phyloP scores from a whole-genome alignment of 164 flowering plant species.

The Nymphaea thermarum region DNA sequence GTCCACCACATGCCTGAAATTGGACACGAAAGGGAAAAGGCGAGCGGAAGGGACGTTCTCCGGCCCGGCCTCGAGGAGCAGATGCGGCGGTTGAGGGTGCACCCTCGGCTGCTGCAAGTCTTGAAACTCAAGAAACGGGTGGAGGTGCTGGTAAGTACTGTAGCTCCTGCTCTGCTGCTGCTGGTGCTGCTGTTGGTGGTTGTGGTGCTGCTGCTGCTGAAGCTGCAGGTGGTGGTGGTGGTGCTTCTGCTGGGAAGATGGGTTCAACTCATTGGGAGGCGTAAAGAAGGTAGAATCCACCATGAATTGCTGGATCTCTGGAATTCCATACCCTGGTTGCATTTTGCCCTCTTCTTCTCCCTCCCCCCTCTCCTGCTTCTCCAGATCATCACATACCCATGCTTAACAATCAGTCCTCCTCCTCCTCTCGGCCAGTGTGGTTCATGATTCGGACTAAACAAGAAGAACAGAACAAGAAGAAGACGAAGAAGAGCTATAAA shows the following conservation, averaged over 20 bases:
- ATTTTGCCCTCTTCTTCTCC: conserved; percentile 2
- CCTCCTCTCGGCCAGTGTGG: no score
- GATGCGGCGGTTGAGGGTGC: conserved; percentile 8
- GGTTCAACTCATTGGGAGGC: conserved; percentile 3
- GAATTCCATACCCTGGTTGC: conserved; percentile 17
- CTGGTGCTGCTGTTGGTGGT: conserved; percentile 5
- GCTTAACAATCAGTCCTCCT: no score
- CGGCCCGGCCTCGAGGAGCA: neutral
- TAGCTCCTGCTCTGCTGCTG: conserved; percentile 13
- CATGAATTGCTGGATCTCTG: conserved; percentile 16
- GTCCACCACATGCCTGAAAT: conserved; percentile 15
- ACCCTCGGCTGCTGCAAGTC: conserved; percentile 3
- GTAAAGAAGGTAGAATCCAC: conserved; percentile 10
- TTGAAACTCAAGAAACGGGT: conserved; percentile 2
- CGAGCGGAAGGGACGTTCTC: neutral
- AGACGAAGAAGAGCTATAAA: no score
- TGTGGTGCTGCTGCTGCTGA: neutral
- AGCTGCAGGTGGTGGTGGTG: conserved; percentile 5
- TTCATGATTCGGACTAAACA: no score
- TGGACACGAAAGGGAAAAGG: conserved; percentile 5
- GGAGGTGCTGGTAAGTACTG: conserved; percentile 13
- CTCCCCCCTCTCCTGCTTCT: neutral
- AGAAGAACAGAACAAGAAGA: no score
- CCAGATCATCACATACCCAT: no score
- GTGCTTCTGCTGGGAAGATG: conserved; percentile 4